Evolutionary conservation across 192 early-diverging fungal genomes (phyloP).

Genomic region (Backusella mclennaniae): DNA sequence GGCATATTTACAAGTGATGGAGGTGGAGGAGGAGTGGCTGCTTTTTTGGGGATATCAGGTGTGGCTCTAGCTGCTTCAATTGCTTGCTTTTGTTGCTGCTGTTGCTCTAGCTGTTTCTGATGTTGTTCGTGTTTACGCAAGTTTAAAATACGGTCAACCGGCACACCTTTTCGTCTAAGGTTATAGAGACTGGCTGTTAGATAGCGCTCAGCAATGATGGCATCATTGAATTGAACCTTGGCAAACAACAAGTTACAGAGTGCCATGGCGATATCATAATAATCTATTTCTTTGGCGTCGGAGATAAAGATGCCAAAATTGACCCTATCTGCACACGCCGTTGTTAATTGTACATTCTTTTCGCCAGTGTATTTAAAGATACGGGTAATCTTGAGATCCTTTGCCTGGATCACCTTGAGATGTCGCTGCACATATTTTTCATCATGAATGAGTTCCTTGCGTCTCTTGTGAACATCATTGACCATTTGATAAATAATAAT

Average conservation of each 20-base stretch:
- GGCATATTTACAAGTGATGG: slow-evolving; percentile 23
- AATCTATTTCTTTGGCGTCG: slow-evolving; percentile 59
- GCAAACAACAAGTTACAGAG: slow-evolving; percentile 68
- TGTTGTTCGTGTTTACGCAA: slow-evolving; percentile 37
- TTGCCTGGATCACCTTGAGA: slow-evolving; percentile 58
- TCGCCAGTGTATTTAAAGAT: slow-evolving; percentile 34
- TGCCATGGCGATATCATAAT: slow-evolving; percentile 77
- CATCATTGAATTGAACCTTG: slow-evolving; percentile 71
- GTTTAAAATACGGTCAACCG: slow-evolving; percentile 55
- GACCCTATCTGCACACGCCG: slow-evolving; percentile 53
- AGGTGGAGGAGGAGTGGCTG: not conserved
- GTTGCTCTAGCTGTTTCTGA: not conserved
- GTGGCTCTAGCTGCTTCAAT: not conserved
- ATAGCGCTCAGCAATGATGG: slow-evolving; percentile 72
- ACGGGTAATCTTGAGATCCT: slow-evolving; percentile 62
- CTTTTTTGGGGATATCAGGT: slow-evolving; percentile 16
- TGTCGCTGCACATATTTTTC: slow-evolving; percentile 56
- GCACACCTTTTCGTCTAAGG: slow-evolving; percentile 65
- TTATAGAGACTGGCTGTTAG: slow-evolving; percentile 67
- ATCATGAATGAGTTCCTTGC: slow-evolving; percentile 42
- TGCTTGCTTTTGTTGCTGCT: not conserved
- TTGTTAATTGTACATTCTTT: slow-evolving; percentile 54
- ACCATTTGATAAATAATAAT: slow-evolving; percentile 59
- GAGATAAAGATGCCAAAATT: slow-evolving; percentile 42
- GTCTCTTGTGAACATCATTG: slow-evolving; percentile 56